A percentile compares a stretch with the other conserved stretches of the same genome.
Evolutionary conservation across 1,284 basidiomycete genomes (phyloP).

Genomic region (Trametes sp.): DNA sequence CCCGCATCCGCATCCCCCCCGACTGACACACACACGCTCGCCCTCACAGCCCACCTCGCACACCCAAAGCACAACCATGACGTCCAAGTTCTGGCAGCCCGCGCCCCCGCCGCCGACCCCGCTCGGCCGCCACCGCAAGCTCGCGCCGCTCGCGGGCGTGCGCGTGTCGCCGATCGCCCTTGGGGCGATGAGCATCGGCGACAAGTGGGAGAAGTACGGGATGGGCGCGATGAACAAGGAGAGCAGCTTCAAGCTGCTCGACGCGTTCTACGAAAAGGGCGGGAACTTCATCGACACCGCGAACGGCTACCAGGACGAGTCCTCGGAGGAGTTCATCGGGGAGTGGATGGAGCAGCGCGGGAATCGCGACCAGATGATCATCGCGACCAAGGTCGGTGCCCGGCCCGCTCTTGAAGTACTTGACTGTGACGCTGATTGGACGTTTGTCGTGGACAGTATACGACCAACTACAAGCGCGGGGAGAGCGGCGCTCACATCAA

Average conservation of each 20-base stretch:
- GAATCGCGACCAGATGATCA: constrained; percentile 52
- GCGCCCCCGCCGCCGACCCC: constrained; percentile 28
- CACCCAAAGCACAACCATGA: not conserved
- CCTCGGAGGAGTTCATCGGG: constrained; percentile 47
- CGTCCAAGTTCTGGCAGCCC: constrained; percentile 25
- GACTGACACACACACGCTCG: not conserved
- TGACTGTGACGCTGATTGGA: not conserved
- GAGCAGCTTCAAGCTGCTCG: constrained; percentile 43
- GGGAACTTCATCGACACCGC: constrained; percentile 47
- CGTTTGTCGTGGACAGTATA: constrained; percentile 37
- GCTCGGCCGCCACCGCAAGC: constrained; percentile 34
- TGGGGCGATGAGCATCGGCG: constrained; percentile 62
- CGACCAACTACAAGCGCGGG: constrained; percentile 37
- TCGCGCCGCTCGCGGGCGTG: constrained; percentile 36
- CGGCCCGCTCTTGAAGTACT: too few species aligned
- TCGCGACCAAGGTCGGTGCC: constrained; percentile 48
- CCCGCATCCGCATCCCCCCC: not conserved
- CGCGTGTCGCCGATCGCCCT: constrained; percentile 56
- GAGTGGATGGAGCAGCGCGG: constrained; percentile 54
- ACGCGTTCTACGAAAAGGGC: constrained; percentile 42
- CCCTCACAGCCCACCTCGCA: not conserved
- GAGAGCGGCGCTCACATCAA: constrained; percentile 23
- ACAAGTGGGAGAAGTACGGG: constrained; percentile 50
- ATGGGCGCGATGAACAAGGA: constrained; percentile 51
- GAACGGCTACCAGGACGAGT: constrained; percentile 44